phyloP scores from a whole-genome alignment of 106 monocot species.

The Iris macrosiphon region DNA sequence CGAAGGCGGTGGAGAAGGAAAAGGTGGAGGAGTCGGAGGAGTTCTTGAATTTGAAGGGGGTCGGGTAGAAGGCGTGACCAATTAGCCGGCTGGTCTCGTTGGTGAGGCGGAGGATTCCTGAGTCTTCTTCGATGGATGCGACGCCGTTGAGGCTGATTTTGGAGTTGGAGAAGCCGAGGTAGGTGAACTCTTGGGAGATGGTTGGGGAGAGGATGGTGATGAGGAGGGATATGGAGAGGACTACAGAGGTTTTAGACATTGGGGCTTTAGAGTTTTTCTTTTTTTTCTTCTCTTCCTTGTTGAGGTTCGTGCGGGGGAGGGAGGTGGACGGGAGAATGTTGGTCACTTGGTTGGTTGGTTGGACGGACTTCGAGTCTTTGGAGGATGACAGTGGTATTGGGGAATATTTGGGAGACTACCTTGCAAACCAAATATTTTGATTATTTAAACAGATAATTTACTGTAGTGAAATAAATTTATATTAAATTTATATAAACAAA shows the following conservation, averaged over 20 bases:
- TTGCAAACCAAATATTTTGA: no score
- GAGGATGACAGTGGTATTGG: no score
- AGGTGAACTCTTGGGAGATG: not conserved
- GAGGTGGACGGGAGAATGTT: no score
- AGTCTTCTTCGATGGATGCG: conserved; percentile 4
- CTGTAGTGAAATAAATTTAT: no score
- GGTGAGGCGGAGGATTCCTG: conserved; percentile 17
- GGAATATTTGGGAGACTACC: no score
- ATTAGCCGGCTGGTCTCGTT: conserved; percentile 24
- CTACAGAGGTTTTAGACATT: conserved; percentile 1
- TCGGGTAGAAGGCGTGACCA: conserved; percentile 19
- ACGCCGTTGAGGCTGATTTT: conserved; percentile 16
- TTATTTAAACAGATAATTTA: no score
- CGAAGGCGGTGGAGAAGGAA: conserved; percentile 24
- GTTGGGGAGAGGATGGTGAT: not conserved
- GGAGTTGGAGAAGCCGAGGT: not conserved
- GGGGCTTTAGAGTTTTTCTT: no score
- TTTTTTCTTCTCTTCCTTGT: no score
- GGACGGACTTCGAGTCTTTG: no score
- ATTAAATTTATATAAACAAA: no score
- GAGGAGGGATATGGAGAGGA: not conserved
- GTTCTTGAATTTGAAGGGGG: conserved; percentile 7
- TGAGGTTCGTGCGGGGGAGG: no score
- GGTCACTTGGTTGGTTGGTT: no score
- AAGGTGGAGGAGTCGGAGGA: conserved; percentile 1